Conservation (phyloP, 2,329 filamentous ascomycete genomes). For the Bipolaris victoriae region DNA sequence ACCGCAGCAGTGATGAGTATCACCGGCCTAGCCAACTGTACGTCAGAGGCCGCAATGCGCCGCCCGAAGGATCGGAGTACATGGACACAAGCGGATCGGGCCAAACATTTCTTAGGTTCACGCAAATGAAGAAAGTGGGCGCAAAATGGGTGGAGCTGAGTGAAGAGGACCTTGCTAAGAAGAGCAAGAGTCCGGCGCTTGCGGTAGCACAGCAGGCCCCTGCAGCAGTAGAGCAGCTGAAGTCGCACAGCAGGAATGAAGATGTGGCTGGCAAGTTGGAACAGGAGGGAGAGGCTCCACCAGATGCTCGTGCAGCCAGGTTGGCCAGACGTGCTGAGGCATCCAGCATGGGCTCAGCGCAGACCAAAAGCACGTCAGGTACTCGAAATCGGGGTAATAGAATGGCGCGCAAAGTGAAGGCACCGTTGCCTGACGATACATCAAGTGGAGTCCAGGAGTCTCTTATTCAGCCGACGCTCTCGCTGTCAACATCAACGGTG, state of each 20-base stretch:
- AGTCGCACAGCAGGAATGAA: background rate
- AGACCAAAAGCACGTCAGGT: background rate
- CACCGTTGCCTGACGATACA: background rate
- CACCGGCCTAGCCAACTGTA: conserved; percentile 29
- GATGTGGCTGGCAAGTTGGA: background rate
- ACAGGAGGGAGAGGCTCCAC: background rate
- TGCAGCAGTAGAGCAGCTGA: background rate
- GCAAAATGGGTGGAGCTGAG: conserved; percentile 31
- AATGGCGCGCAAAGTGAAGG: conserved; percentile 1
- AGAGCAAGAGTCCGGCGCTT: conserved; percentile 1
- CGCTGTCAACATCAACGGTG: background rate
- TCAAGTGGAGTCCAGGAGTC: background rate
- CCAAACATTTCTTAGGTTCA: conserved; percentile 31
- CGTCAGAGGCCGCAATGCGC: conserved; percentile 34
- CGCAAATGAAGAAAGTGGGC: conserved; percentile 31
- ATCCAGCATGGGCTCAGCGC: background rate
- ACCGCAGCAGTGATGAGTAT: conserved; percentile 22
- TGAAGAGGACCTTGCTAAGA: conserved; percentile 21
- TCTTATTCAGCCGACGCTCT: background rate
- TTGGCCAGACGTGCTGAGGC: conserved; percentile 12
- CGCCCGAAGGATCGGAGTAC: conserved; percentile 30
- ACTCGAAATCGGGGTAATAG: background rate
- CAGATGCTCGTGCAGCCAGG: conserved; percentile 14
- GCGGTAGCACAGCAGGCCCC: conserved; percentile 2
- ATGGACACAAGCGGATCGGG: conserved; percentile 38